A percentile compares a stretch with the other conserved stretches of the same genome.
Evolutionary conservation across 169 alveolate genomes (phyloP).

Genomic region (Plasmodium inui): DNA sequence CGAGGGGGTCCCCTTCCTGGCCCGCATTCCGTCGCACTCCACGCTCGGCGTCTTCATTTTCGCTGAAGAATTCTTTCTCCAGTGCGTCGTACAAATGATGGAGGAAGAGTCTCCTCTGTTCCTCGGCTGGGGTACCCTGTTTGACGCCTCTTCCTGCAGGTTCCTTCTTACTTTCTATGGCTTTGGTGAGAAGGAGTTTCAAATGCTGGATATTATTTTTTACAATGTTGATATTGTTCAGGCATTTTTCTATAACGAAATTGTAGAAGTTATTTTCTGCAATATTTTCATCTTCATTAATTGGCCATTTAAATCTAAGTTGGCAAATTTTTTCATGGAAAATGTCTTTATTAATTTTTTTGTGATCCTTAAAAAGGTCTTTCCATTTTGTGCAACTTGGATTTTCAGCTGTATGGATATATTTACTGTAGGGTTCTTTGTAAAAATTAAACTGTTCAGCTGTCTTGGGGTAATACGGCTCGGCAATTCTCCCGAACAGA

Average conservation of each 20-base stretch:
- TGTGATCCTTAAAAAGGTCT: constrained; percentile 33
- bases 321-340: constrained; percentile 66
- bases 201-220: constrained; percentile 37
- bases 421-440: constrained; percentile 73
- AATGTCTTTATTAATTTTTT: constrained; percentile 33
- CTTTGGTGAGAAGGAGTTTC: constrained; percentile 19
- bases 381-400: constrained; percentile 38
- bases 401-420: constrained; percentile 45
- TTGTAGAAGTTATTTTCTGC: constrained; percentile 63
- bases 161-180: constrained; percentile 25
- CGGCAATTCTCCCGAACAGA: constrained; percentile 68
- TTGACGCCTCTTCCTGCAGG: not conserved
- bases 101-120: not conserved
- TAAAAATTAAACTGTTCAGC: constrained; percentile 51
- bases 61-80: constrained; percentile 24
- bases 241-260: constrained; percentile 54
- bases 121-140: not conserved
- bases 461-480: constrained; percentile 58
- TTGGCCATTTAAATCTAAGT: constrained; percentile 75
- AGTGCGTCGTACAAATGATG: constrained; percentile 13
- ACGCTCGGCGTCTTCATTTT: not conserved
- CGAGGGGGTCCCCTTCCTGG: not conserved
- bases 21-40: not conserved
- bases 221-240: constrained; percentile 37
- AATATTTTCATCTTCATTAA: constrained; percentile 68